Percentiles rank a stretch among this genome's conserved stretches.
These are phyloP conservation scores for Trichocomaceae sp. DNA, from an alignment of 2,329 filamentous ascomycete species.

Conservation along the genomic window DNA sequence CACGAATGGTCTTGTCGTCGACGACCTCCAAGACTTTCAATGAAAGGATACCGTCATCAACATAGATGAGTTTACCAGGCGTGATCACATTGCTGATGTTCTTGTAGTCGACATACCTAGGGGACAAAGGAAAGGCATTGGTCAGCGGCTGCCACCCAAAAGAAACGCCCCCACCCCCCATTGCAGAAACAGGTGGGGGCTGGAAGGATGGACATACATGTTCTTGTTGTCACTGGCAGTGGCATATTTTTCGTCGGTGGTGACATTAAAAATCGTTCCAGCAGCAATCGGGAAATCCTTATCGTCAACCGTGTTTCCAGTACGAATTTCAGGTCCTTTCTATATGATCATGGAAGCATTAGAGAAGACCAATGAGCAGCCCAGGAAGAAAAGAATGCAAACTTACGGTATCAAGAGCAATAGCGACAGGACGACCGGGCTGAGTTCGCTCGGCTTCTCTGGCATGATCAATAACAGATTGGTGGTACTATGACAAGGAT, in stretches of 20 bases:
- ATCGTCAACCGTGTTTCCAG: constrained; percentile 66
- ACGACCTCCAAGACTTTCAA: constrained; percentile 86
- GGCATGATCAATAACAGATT: constrained; percentile 95
- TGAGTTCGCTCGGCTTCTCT: constrained; percentile 74
- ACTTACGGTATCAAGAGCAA: constrained; percentile 78
- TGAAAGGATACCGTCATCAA: constrained; percentile 95
- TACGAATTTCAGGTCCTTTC: constrained; percentile 83
- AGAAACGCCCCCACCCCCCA: background rate
- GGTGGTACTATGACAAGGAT: constrained; percentile 63
- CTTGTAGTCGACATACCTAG: constrained; percentile 95
- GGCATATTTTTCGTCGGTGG: constrained; percentile 89
- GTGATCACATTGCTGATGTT: constrained; percentile 99
- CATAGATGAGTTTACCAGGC: constrained; percentile 87
- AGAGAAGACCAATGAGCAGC: constrained; percentile 12
- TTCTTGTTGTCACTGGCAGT: constrained; percentile 79
- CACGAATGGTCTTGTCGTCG: constrained; percentile 82
- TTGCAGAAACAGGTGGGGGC: background rate
- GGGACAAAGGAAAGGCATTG: constrained; percentile 15
- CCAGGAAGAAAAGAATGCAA: background rate
- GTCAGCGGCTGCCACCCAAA: background rate
- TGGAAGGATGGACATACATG: constrained; percentile 59
- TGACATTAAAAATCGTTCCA: constrained; percentile 86
- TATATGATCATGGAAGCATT: constrained; percentile 20
- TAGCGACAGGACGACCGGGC: constrained; percentile 80
- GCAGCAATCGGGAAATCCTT: constrained; percentile 73